phyloP scores from a whole-genome alignment of 2,329 filamentous ascomycete genomes.

The Penicillium paneum region DNA sequence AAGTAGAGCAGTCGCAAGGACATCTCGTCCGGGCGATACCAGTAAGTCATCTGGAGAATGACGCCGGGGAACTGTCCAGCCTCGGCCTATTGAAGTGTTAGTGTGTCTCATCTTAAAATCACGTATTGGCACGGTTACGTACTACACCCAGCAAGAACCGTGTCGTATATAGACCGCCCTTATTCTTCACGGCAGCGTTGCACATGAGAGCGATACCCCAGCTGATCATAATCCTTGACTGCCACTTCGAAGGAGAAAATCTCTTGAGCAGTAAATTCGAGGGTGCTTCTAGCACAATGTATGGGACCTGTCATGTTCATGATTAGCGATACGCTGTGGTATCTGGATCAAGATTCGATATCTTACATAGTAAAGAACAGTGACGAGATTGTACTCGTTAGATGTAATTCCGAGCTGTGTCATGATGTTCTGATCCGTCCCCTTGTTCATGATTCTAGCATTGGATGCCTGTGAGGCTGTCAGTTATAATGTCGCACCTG shows the following conservation, averaged over 20 bases:
- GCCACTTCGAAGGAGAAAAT: conserved; percentile 32
- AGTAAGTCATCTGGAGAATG: conserved; percentile 45
- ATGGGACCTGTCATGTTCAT: conserved; percentile 17
- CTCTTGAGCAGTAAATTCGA: conserved; percentile 32
- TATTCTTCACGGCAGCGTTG: conserved; percentile 41
- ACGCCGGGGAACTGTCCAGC: conserved; percentile 46
- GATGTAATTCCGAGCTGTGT: conserved; percentile 29
- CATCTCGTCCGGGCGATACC: conserved; percentile 50
- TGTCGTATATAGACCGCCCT: conserved; percentile 37
- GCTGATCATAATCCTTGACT: conserved; percentile 30
- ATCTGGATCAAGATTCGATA: not conserved
- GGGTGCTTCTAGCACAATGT: conserved; percentile 26
- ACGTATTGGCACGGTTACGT: not conserved
- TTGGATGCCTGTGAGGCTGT: conserved; percentile 29
- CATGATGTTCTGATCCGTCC: conserved; percentile 28
- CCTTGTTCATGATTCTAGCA: conserved; percentile 37
- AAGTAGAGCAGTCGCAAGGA: conserved; percentile 46
- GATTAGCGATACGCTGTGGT: not conserved
- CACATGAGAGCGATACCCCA: conserved; percentile 34
- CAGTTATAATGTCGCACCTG: not conserved
- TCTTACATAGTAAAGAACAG: conserved; percentile 36
- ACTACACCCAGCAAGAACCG: conserved; percentile 45
- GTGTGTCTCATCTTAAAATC: not conserved
- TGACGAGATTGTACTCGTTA: conserved; percentile 35
- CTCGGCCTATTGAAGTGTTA: conserved; percentile 25